Evolutionary conservation across 1,284 basidiomycete genomes (phyloP).

Genomic region (Clitocybe nebularis): DNA sequence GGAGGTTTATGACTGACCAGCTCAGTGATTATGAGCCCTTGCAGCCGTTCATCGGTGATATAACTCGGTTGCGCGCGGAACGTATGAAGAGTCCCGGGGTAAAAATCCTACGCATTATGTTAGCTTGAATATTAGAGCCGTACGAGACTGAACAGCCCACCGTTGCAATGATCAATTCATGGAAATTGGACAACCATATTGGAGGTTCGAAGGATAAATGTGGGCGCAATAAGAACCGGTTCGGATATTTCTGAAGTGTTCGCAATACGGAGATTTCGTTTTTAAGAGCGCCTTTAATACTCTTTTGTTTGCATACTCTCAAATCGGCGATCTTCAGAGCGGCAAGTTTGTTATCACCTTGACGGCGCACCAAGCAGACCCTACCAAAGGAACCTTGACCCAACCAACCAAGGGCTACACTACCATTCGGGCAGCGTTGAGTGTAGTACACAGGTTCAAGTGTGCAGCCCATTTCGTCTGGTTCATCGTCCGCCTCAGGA

Average conservation of each 20-base stretch:
- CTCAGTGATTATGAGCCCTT: constrained; percentile 1
- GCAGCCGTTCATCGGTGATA: background rate
- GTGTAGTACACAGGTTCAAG: no score
- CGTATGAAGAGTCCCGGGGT: background rate
- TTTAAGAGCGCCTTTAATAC: background rate
- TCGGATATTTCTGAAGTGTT: background rate
- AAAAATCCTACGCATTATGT: constrained; percentile 4
- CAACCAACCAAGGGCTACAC: background rate
- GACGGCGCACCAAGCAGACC: background rate
- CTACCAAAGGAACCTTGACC: background rate
- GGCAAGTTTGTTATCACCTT: background rate
- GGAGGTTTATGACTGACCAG: background rate
- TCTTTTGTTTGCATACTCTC: background rate
- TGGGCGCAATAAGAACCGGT: constrained; percentile 3
- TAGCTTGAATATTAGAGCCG: background rate
- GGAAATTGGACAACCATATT: background rate
- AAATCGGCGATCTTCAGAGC: constrained; percentile 3
- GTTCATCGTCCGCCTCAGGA: no score
- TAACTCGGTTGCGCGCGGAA: background rate
- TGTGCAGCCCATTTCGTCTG: no score
- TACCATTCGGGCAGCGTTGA: no score
- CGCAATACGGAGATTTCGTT: background rate
- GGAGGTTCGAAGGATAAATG: background rate
- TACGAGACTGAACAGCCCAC: background rate
- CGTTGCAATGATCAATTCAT: background rate